Evolutionary conservation across 2,329 filamentous ascomycete species (phyloP).

Genomic region (Phaeomoniella chlamydospora): DNA sequence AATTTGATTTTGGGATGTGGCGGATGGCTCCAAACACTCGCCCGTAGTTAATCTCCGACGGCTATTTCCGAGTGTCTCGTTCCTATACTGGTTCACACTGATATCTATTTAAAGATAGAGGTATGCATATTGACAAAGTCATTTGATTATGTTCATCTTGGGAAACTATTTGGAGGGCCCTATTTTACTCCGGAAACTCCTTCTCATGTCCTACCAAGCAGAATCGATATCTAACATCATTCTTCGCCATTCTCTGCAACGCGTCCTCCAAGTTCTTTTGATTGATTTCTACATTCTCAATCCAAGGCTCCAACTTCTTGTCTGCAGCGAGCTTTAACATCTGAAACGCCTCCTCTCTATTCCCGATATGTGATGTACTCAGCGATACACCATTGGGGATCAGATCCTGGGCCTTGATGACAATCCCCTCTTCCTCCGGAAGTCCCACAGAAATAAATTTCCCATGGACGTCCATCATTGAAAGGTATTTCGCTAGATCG

Average conservation of each 20-base stretch:
- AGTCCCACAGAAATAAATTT: conserved; percentile 68
- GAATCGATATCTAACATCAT: conserved; percentile 56
- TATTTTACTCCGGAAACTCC: background rate
- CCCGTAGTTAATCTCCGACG: no score
- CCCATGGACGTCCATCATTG: conserved; percentile 67
- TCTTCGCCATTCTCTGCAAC: conserved; percentile 51
- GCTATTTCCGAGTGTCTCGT: no score
- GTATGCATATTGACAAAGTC: no score
- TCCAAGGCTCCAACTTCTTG: conserved; percentile 53
- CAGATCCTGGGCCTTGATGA: conserved; percentile 59
- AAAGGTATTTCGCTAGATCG: conserved; percentile 51
- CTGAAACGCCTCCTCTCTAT: conserved; percentile 50
- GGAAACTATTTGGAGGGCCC: no score
- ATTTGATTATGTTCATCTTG: no score
- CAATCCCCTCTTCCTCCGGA: conserved; percentile 28
- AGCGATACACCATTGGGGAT: conserved; percentile 57
- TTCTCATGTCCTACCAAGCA: conserved; percentile 36
- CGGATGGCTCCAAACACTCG: no score
- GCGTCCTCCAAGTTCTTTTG: conserved; percentile 54
- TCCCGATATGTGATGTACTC: conserved; percentile 54
- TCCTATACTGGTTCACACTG: no score
- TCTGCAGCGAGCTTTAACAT: conserved; percentile 58
- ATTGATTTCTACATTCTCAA: conserved; percentile 55
- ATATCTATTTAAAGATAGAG: no score
- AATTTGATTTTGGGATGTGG: no score